Conservation (phyloP, 2,329 filamentous ascomycete genomes). For the Juglanconis oblonga region DNA sequence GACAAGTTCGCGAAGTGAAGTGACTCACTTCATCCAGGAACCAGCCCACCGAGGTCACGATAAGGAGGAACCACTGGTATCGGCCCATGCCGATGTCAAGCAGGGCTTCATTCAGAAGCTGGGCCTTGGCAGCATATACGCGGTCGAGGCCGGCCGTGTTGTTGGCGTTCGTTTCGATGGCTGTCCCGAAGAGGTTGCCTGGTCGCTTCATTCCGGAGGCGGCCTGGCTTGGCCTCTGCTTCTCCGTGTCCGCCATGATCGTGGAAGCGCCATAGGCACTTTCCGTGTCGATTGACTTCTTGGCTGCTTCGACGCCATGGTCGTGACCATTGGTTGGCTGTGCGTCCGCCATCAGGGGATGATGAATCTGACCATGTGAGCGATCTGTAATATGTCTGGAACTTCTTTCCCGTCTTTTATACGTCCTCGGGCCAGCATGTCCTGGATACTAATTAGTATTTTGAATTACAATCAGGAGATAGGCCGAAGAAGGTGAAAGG, state of each 20-base stretch:
- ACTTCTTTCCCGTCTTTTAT: no score
- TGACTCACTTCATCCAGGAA: background rate
- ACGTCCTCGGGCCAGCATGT: no score
- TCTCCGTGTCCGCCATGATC: conserved; percentile 1
- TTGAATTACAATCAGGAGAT: no score
- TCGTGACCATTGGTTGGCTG: background rate
- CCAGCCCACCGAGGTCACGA: conserved; percentile 1
- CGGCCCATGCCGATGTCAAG: conserved; percentile 5
- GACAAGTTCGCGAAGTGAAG: background rate
- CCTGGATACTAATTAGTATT: no score
- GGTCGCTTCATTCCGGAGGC: background rate
- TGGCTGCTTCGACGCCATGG: background rate
- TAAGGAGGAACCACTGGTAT: background rate
- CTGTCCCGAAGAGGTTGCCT: background rate
- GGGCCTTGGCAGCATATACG: conserved; percentile 2
- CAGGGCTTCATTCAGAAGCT: conserved; percentile 5
- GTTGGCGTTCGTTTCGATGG: background rate
- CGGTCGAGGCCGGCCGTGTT: background rate
- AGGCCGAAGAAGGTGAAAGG: no score
- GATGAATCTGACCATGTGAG: no score
- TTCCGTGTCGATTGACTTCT: background rate
- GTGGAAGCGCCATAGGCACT: conserved; percentile 5
- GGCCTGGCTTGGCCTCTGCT: background rate
- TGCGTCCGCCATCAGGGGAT: background rate
- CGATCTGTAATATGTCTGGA: no score